phyloP scores from a whole-genome alignment of 2,329 filamentous ascomycete species.

The Diaporthe nobilis region DNA sequence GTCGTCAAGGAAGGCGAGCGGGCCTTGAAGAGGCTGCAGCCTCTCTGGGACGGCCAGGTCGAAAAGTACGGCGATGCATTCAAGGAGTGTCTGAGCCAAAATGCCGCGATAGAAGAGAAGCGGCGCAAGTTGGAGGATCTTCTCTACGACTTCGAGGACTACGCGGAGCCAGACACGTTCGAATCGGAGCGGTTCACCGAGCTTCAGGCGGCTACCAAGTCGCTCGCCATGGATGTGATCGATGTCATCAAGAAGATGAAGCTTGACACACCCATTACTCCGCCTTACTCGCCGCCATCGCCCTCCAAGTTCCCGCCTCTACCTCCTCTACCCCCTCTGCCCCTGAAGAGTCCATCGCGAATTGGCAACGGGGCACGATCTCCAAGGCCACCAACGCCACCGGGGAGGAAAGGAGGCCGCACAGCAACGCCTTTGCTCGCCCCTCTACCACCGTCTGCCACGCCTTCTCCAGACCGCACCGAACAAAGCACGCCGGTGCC shows the following conservation, averaged over 20 bases:
- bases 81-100: slow-evolving; percentile 52
- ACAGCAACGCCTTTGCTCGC: not conserved
- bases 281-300: slow-evolving; percentile 33
- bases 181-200: slow-evolving; percentile 53
- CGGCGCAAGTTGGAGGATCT: slow-evolving; percentile 48
- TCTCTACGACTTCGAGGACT: slow-evolving; percentile 61
- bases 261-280: slow-evolving; percentile 44
- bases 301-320: slow-evolving; percentile 48
- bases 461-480: slow-evolving; percentile 28
- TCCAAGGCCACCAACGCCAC: slow-evolving; percentile 16
- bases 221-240: slow-evolving; percentile 56
- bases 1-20: slow-evolving; percentile 52
- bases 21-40: slow-evolving; percentile 54
- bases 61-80: slow-evolving; percentile 55
- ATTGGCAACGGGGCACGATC: not conserved
- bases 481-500: slow-evolving; percentile 1
- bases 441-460: not conserved
- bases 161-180: slow-evolving; percentile 55
- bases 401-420: slow-evolving; percentile 8
- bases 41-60: slow-evolving; percentile 55
- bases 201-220: slow-evolving; percentile 56
- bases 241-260: slow-evolving; percentile 54
- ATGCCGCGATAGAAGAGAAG: slow-evolving; percentile 45
- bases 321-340: slow-evolving; percentile 45
- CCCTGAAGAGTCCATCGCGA: not conserved